These are phyloP conservation scores for Stentor coeruleus DNA, from an alignment of 73 alveolate genomes.

Conservation along the genomic window DNA sequence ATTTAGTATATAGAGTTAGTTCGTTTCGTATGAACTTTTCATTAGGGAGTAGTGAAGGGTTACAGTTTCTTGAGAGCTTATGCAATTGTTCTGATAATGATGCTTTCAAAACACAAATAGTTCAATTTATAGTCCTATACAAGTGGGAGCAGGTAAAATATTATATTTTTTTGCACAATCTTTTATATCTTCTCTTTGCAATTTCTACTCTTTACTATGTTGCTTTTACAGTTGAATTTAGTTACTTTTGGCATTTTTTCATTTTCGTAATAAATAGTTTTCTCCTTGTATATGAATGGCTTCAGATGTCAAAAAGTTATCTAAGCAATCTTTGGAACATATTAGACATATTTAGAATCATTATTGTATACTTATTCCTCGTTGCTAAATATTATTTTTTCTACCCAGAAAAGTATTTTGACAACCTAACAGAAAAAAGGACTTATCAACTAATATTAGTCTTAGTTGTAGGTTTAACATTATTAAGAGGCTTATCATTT, in stretches of 20 bases:
- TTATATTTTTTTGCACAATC: not conserved
- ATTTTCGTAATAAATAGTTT: not conserved
- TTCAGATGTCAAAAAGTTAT: not conserved
- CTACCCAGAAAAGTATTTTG: not conserved
- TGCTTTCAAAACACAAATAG: not conserved
- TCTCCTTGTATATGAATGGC: not conserved
- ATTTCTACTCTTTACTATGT: not conserved
- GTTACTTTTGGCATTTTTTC: not conserved
- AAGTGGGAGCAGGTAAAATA: slow-evolving; percentile 3
- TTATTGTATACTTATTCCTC: not conserved
- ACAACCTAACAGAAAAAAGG: not conserved
- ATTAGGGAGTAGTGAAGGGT: not conserved
- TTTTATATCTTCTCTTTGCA: not conserved
- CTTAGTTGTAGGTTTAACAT: not conserved
- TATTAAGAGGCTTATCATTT: not conserved
- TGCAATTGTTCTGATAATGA: not conserved
- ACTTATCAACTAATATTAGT: not conserved
- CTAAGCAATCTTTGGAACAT: not conserved
- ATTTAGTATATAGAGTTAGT: slow-evolving; percentile 3
- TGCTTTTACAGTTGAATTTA: not conserved
- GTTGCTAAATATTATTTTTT: not conserved
- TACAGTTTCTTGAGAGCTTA: not conserved
- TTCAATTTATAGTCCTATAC: not conserved
- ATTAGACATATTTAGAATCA: not conserved
- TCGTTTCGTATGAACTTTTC: not conserved